Conservation (phyloP, 163 green algal species). For the Trebouxiophyceae sp. region DNA sequence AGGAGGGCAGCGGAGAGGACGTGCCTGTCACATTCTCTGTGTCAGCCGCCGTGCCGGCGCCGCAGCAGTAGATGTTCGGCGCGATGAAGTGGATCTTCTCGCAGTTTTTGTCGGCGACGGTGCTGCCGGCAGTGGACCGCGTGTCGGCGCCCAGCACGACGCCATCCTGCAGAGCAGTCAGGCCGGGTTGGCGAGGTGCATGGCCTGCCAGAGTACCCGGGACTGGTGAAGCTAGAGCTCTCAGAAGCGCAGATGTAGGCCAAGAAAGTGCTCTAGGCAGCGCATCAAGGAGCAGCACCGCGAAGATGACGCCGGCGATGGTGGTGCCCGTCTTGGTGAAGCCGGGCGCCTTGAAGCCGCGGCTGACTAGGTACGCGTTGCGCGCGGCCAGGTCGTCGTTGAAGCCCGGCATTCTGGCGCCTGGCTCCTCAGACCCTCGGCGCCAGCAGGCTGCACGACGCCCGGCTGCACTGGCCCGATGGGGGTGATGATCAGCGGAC, state of each 20-base stretch:
- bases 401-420: conserved; percentile 65
- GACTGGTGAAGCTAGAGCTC: no score
- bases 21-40: conserved; percentile 92
- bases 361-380: conserved; percentile 69
- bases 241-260: no score
- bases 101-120: conserved; percentile 99
- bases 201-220: no score
- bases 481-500: no score
- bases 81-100: conserved; percentile 99
- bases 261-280: no score
- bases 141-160: conserved; percentile 97
- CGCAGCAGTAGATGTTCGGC: conserved; percentile 98
- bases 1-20: background rate
- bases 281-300: conserved; percentile 45
- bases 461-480: no score
- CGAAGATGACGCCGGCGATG: conserved; percentile 88
- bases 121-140: conserved; percentile 86
- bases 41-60: conserved; percentile 94
- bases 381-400: conserved; percentile 78
- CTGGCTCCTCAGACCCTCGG: no score
- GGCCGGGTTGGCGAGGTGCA: no score
- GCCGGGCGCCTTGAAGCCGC: conserved; percentile 54
- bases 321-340: conserved; percentile 93
- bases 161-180: conserved; percentile 84
- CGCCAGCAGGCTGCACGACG: no score